Percentiles rank a stretch among this genome's conserved stretches.
These are phyloP conservation scores for Phialophora tarda DNA, from an alignment of 2,329 filamentous ascomycete genomes.

Conservation along the genomic window DNA sequence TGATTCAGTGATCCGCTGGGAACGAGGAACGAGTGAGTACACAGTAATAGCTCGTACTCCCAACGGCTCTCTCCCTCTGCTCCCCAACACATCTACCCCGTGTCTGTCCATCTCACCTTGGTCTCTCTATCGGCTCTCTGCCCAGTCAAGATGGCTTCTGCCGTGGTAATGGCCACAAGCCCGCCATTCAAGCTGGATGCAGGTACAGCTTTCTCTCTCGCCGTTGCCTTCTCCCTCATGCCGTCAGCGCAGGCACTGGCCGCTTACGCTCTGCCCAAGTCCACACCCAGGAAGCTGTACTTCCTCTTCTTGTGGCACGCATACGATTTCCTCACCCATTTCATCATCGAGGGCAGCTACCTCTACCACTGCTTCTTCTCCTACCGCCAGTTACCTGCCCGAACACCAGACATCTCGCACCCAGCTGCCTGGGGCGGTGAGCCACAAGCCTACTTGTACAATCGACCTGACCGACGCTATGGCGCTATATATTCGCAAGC, in stretches of 20 bases:
- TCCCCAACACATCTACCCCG: background rate
- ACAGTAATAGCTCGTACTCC: background rate
- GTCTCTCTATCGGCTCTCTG: background rate
- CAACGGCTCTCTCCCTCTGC: background rate
- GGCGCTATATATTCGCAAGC: conserved; percentile 63
- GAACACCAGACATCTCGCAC: conserved; percentile 41
- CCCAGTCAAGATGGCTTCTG: conserved; percentile 19
- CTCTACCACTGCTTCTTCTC: conserved; percentile 93
- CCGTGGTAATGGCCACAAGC: conserved; percentile 17
- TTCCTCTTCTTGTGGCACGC: conserved; percentile 93
- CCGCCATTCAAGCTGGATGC: conserved; percentile 47
- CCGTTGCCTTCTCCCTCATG: conserved; percentile 61
- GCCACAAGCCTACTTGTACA: conserved; percentile 58
- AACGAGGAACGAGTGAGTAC: background rate
- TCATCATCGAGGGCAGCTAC: conserved; percentile 87
- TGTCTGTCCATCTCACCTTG: background rate
- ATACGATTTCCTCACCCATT: conserved; percentile 90
- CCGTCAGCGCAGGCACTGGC: conserved; percentile 59
- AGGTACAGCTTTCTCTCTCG: conserved; percentile 61
- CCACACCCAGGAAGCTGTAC: conserved; percentile 60
- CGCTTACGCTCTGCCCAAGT: conserved; percentile 57
- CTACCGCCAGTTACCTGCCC: conserved; percentile 54
- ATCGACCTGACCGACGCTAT: conserved; percentile 60
- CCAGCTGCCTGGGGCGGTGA: conserved; percentile 35
- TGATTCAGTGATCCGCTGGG: background rate